Evolutionary conservation across 2,329 filamentous ascomycete species (phyloP).

Genomic region (Xylaria sp.): DNA sequence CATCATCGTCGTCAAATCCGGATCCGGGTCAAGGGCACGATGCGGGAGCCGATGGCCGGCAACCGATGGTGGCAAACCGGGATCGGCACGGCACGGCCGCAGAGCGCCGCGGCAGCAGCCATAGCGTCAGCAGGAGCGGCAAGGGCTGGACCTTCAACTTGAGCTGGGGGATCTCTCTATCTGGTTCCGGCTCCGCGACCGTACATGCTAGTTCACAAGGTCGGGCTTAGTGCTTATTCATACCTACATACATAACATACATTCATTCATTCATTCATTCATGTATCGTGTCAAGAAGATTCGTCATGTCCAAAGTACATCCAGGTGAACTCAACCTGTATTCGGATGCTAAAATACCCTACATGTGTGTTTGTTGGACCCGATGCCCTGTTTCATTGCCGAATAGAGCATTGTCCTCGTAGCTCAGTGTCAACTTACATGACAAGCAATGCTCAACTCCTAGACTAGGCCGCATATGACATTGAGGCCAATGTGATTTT

Average conservation of each 20-base stretch:
- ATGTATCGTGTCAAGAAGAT: no score
- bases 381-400: no score
- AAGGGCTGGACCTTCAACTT: slow-evolving; percentile 45
- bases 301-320: neutral
- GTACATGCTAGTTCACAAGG: neutral
- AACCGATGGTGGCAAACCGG: slow-evolving; percentile 39
- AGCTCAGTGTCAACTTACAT: neutral
- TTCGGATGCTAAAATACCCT: neutral
- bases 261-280: no score
- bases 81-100: slow-evolving; percentile 6
- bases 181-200: slow-evolving; percentile 38
- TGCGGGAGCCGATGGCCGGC: neutral
- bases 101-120: slow-evolving; percentile 21
- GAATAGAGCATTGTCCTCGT: neutral
- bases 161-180: slow-evolving; percentile 45
- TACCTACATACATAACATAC: no score
- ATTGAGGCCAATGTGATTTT: neutral
- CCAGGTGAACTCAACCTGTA: neutral
- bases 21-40: neutral
- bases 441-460: neutral
- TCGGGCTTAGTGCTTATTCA: neutral
- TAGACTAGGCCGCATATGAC: neutral
- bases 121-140: slow-evolving; percentile 30
- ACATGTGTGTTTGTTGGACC: neutral
- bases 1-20: neutral